Base-by-base conservation (phyloP, 208 protist genomes). In the Phytomonas francai region DNA sequence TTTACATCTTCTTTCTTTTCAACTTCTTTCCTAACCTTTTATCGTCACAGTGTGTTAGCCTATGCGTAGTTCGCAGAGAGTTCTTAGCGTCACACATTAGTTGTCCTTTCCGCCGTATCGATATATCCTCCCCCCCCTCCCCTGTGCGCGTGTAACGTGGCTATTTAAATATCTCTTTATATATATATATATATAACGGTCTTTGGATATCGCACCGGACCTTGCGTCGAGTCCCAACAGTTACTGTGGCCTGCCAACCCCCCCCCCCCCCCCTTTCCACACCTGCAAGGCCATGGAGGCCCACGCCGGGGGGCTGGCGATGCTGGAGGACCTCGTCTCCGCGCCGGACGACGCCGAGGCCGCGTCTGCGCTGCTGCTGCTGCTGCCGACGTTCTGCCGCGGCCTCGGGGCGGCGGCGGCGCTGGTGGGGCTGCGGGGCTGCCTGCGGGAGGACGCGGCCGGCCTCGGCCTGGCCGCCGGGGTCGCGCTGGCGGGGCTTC, bases 241-340 rank as follows among this genome's bases (percentile, higher is more conserved):
- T n/a, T n/a, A n/a, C n/a, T n/a, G n/a, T n/a, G n/a, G n/a, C n/a
- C n/a, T n/a, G n/a, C n/a, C n/a, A n/a, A n/a, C n/a, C n/a, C n/a
- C n/a, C n/a, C n/a, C n/a, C n/a, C n/a, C n/a, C n/a, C n/a, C n/a
- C n/a, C n/a, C n/a, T n/a, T n/a, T n/a, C n/a, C n/a, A n/a, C n/a
- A n/a, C n/a, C n/a, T n/a, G n/a, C n/a, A n/a, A n/a, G n/a, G 60
- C 2, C 8, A 91, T 91, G 84, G 73, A 91, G 25, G 90, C 88
- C 65, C 77, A 76, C 29, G 75, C 85, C 0, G 84, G 90, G 22
- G 74, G 76, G 16, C 82, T 94, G 30, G 77, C 88, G 5, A 76
- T 90, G 30, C 59, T 91, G 16, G 83, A 94, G 72, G 82, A 94
- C 65, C 81, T 94, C n/a, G n/a, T n/a, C n/a, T n/a, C n/a, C n/a